Percentiles rank a stretch among this genome's conserved stretches.
phyloP scores from a whole-genome alignment of 139 green algal genomes.

The Chlamydomonas eustigma region DNA sequence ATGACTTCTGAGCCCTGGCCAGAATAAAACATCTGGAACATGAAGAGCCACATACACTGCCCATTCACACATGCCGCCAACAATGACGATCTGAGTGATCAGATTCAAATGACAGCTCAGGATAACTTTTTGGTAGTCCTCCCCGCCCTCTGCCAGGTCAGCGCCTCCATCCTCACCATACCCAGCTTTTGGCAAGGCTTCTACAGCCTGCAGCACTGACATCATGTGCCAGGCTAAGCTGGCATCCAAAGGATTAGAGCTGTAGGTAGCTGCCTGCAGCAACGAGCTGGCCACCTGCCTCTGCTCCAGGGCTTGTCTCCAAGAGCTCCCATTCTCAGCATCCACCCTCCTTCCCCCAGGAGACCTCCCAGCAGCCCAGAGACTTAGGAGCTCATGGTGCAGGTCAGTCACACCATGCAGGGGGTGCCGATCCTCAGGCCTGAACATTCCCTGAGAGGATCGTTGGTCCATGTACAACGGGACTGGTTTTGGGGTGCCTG shows the following conservation, averaged over 20 bases:
- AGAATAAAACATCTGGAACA: slow-evolving; percentile 38
- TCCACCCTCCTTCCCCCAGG: no score
- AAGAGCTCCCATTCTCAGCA: no score
- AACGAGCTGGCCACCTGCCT: slow-evolving; percentile 20
- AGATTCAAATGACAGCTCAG: slow-evolving; percentile 28
- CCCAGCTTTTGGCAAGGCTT: slow-evolving; percentile 17
- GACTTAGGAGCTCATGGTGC: slow-evolving; percentile 64
- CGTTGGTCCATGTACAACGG: slow-evolving; percentile 17
- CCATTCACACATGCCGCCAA: slow-evolving; percentile 57
- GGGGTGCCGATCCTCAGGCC: not conserved
- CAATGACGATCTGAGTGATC: slow-evolving; percentile 55
- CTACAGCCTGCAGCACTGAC: slow-evolving; percentile 27
- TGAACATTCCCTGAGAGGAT: not conserved
- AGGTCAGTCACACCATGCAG: slow-evolving; percentile 37
- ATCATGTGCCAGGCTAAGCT: slow-evolving; percentile 14
- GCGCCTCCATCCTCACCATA: not conserved
- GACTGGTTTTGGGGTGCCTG: not conserved
- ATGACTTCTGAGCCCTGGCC: not conserved
- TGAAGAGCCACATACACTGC: slow-evolving; percentile 72
- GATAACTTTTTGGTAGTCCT: slow-evolving; percentile 8
- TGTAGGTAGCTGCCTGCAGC: slow-evolving; percentile 44
- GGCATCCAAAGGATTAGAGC: slow-evolving; percentile 63
- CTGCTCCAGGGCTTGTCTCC: not conserved
- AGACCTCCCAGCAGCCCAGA: slow-evolving; percentile 36
- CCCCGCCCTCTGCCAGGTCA: not conserved